Conservation (phyloP, 2,329 filamentous ascomycete genomes). For the Paraphoma sp. region DNA sequence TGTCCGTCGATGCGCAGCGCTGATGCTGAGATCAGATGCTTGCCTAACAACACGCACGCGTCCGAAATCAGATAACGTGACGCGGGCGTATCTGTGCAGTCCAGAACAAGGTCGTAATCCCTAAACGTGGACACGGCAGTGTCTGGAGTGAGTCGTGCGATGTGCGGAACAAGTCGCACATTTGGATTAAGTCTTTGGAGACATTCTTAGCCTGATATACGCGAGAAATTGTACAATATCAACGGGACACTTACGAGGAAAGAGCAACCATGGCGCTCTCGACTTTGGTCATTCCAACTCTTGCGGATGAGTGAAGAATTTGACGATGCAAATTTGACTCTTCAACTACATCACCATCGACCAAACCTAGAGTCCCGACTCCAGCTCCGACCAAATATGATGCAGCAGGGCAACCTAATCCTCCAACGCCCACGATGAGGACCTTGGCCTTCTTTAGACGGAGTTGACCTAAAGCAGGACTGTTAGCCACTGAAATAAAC, state of each 20-base stretch:
- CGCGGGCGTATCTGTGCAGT: constrained; percentile 93
- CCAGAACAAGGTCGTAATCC: constrained; percentile 82
- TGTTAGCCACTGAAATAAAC: neutral
- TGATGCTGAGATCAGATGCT: constrained; percentile 86
- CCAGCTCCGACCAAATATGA: constrained; percentile 93
- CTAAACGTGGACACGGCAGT: constrained; percentile 72
- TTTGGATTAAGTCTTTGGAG: constrained; percentile 72
- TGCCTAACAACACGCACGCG: constrained; percentile 78
- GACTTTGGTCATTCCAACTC: constrained; percentile 79
- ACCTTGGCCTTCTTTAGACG: constrained; percentile 73
- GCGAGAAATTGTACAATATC: neutral
- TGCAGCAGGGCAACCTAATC: constrained; percentile 88
- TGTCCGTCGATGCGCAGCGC: constrained; percentile 90
- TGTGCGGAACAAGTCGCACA: constrained; percentile 68
- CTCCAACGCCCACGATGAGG: constrained; percentile 85
- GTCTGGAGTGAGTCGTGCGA: constrained; percentile 69
- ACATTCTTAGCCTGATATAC: constrained; percentile 11
- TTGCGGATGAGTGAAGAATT: constrained; percentile 75
- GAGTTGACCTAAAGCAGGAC: constrained; percentile 70
- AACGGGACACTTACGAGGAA: constrained; percentile 47
- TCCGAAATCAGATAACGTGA: constrained; percentile 94
- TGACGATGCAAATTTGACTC: constrained; percentile 92
- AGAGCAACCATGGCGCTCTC: constrained; percentile 66
- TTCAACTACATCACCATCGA: constrained; percentile 90
- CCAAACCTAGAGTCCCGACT: constrained; percentile 79